A percentile compares a stretch with the other conserved stretches of the same genome.
Conservation (phyloP, 192 early-diverging fungal species). For the Lobosporangium transversale region DNA sequence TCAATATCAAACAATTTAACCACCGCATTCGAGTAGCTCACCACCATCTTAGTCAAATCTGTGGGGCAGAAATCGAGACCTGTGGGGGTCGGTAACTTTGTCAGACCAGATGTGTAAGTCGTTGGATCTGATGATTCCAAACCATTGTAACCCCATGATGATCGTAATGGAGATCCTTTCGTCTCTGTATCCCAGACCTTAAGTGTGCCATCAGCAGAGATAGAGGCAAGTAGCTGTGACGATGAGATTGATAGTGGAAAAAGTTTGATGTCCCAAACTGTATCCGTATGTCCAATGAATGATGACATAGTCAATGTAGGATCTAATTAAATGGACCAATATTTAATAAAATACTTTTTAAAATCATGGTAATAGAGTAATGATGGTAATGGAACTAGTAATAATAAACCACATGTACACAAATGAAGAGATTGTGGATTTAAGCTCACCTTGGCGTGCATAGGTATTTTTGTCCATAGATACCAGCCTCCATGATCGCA, state of each 20-base stretch:
- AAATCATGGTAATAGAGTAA: background rate
- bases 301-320: constrained; percentile 64
- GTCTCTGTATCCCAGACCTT: constrained; percentile 82
- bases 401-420: background rate
- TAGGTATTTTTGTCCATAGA: constrained; percentile 62
- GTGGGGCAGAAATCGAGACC: constrained; percentile 72
- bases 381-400: background rate
- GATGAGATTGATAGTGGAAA: constrained; percentile 64
- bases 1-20: constrained; percentile 82
- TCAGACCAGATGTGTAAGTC: constrained; percentile 39
- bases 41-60: constrained; percentile 67
- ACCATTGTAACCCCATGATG: constrained; percentile 62
- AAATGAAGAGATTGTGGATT: background rate
- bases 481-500: constrained; percentile 77
- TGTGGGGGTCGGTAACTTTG: constrained; percentile 64
- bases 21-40: constrained; percentile 70
- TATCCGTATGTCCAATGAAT: constrained; percentile 84
- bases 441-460: constrained; percentile 57
- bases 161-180: constrained; percentile 57
- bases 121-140: constrained; percentile 37
- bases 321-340: too few relatives aligned
- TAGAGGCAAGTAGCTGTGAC: constrained; percentile 70
- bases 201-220: constrained; percentile 82
- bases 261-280: constrained; percentile 85
- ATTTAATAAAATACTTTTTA: too few relatives aligned